Conservation (phyloP, 2,329 filamentous ascomycete species). For the Thelonectria olida region DNA sequence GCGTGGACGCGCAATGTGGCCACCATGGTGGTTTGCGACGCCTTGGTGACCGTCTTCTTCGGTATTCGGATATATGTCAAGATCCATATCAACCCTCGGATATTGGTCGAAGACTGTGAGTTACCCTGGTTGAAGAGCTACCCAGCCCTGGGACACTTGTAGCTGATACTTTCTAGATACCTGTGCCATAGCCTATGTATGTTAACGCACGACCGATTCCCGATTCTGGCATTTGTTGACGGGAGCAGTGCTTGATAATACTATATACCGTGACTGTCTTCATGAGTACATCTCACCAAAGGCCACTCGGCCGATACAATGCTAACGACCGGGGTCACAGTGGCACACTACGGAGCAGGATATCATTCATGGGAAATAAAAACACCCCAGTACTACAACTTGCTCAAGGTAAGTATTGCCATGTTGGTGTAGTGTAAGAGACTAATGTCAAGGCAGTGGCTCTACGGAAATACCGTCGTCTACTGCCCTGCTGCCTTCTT, state of each 20-base stretch:
- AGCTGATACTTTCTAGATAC: slow-evolving; percentile 25
- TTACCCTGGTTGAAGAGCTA: not conserved
- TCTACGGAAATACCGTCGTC: slow-evolving; percentile 32
- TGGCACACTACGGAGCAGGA: slow-evolving; percentile 31
- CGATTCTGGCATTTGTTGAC: not conserved
- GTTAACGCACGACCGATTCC: not conserved
- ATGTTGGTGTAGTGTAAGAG: not conserved
- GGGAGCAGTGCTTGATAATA: not conserved
- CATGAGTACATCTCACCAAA: slow-evolving; percentile 26
- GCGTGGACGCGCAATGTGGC: slow-evolving; percentile 30
- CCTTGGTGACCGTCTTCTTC: slow-evolving; percentile 23
- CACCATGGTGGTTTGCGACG: slow-evolving; percentile 20
- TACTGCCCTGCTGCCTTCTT: slow-evolving; percentile 35
- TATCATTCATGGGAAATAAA: slow-evolving; percentile 35
- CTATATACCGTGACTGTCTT: slow-evolving; percentile 24
- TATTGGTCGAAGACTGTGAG: slow-evolving; percentile 31
- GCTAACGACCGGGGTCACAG: slow-evolving; percentile 17
- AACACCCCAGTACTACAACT: slow-evolving; percentile 26
- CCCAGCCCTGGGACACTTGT: not conserved
- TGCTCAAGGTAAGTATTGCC: slow-evolving; percentile 24
- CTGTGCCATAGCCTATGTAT: slow-evolving; percentile 31
- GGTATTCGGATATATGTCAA: slow-evolving; percentile 29
- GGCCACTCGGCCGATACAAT: not conserved
- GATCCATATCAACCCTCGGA: slow-evolving; percentile 20
- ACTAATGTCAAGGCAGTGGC: slow-evolving; percentile 21